A percentile compares a stretch with the other conserved stretches of the same genome.
These are phyloP conservation scores for Suillus ampliporus DNA, from an alignment of 768 basidiomycete species.

Conservation along the genomic window DNA sequence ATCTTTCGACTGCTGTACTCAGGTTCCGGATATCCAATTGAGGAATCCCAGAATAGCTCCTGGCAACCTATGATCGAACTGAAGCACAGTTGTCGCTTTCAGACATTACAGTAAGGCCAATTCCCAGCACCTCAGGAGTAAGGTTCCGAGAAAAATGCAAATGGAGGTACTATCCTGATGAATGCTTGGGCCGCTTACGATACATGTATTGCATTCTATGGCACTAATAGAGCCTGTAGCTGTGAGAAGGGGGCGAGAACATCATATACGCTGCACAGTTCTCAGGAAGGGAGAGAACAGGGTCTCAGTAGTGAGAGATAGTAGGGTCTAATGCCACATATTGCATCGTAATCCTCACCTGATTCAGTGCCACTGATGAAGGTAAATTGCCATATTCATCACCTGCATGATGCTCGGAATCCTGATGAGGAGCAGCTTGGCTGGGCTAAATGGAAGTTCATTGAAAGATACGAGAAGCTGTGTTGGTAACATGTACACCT, in stretches of 20 bases:
- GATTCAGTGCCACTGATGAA: slow-evolving; percentile 30
- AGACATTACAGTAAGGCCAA: too few relatives aligned
- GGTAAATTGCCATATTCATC: slow-evolving; percentile 24
- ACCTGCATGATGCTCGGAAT: slow-evolving; percentile 27
- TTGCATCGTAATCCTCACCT: slow-evolving; percentile 17
- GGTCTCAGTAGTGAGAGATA: neutral
- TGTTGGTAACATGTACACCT: slow-evolving; percentile 27
- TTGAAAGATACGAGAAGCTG: slow-evolving; percentile 2
- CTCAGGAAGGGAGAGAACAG: slow-evolving; percentile 25
- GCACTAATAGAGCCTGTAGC: slow-evolving; percentile 9
- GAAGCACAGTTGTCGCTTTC: too few relatives aligned
- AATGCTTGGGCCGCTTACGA: neutral
- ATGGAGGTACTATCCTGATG: too few relatives aligned
- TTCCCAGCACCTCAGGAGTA: too few relatives aligned
- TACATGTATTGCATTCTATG: slow-evolving; percentile 10
- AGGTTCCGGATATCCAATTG: too few relatives aligned
- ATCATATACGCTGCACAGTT: neutral
- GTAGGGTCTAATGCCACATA: neutral
- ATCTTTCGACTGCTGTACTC: too few relatives aligned
- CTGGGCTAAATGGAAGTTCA: slow-evolving; percentile 26
- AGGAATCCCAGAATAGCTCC: too few relatives aligned
- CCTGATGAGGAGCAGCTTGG: slow-evolving; percentile 30
- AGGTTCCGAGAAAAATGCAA: too few relatives aligned
- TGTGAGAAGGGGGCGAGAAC: slow-evolving; percentile 17
- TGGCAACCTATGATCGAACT: too few relatives aligned